Evolutionary conservation across 208 protist species (phyloP).

Genomic region (Naegleria fowleri): DNA sequence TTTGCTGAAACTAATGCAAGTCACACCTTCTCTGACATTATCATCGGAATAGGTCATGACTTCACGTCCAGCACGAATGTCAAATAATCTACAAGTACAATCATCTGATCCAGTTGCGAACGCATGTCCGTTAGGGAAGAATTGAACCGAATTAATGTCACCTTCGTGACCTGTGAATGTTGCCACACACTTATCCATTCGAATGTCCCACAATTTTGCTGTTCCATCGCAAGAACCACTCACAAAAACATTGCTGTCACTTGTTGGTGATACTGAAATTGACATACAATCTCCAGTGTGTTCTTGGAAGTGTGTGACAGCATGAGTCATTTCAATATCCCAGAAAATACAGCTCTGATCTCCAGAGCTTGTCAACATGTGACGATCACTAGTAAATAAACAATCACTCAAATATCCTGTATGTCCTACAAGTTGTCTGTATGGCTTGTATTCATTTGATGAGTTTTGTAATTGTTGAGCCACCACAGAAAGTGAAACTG

Average conservation of each 20-base stretch:
- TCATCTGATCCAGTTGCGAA: slow-evolving; percentile 76
- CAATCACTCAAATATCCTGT: slow-evolving; percentile 61
- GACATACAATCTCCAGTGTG: slow-evolving; percentile 75
- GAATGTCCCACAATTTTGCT: slow-evolving; percentile 72
- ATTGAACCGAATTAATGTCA: slow-evolving; percentile 65
- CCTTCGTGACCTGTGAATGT: slow-evolving; percentile 71
- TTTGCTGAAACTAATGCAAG: slow-evolving; percentile 54
- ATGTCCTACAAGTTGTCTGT: slow-evolving; percentile 23
- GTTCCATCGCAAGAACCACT: slow-evolving; percentile 66
- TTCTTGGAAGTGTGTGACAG: slow-evolving; percentile 53
- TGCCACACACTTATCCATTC: slow-evolving; percentile 53
- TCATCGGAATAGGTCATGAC: slow-evolving; percentile 63
- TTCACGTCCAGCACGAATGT: slow-evolving; percentile 66
- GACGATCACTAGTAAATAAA: slow-evolving; percentile 59
- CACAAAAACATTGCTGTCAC: slow-evolving; percentile 61
- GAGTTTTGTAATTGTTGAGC: not conserved
- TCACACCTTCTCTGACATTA: slow-evolving; percentile 62
- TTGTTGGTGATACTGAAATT: not conserved
- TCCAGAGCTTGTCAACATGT: slow-evolving; percentile 60
- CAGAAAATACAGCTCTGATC: slow-evolving; percentile 65
- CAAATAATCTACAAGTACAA: slow-evolving; percentile 66
- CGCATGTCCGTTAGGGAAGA: slow-evolving; percentile 62
- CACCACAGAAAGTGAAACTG: not conserved
- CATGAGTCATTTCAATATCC: slow-evolving; percentile 58
- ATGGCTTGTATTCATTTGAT: not conserved